These are phyloP conservation scores for Anaeromyces robustus DNA, from an alignment of 192 early-diverging fungal genomes.

Conservation along the genomic window DNA sequence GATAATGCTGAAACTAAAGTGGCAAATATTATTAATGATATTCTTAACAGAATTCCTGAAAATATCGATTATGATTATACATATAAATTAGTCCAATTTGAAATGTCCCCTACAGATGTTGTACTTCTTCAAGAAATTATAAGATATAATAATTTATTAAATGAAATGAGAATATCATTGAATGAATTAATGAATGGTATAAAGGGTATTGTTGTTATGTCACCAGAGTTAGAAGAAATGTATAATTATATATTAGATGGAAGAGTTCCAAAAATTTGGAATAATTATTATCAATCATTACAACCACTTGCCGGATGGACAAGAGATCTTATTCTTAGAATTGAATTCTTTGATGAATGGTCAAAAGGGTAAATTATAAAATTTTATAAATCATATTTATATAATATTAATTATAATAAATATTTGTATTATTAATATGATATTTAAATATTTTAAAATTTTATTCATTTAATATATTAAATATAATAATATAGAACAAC, in stretches of 20 bases:
- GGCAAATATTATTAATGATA: slow-evolving; percentile 21
- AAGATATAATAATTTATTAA: slow-evolving; percentile 31
- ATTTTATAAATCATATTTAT: slow-evolving; percentile 1
- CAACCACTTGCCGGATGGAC: slow-evolving; percentile 16
- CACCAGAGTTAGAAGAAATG: slow-evolving; percentile 37
- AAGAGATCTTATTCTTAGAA: slow-evolving; percentile 23
- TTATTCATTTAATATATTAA: too few species aligned
- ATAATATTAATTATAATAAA: slow-evolving; percentile 2
- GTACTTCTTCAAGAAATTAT: slow-evolving; percentile 39
- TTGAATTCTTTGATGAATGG: slow-evolving; percentile 45
- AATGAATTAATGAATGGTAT: slow-evolving; percentile 36
- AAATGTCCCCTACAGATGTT: slow-evolving; percentile 33
- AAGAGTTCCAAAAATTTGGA: slow-evolving; percentile 38
- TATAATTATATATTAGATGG: slow-evolving; percentile 31
- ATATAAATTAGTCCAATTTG: slow-evolving; percentile 23
- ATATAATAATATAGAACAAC: neutral
- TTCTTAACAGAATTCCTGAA: slow-evolving; percentile 27
- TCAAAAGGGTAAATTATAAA: slow-evolving; percentile 30
- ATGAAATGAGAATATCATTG: slow-evolving; percentile 23
- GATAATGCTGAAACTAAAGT: slow-evolving; percentile 37
- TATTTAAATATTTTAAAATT: too few species aligned
- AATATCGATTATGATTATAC: slow-evolving; percentile 34
- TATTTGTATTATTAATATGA: too few species aligned
- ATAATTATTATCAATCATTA: slow-evolving; percentile 27
- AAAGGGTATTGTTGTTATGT: slow-evolving; percentile 48